These are phyloP conservation scores for Taphrina communis DNA, from an alignment of 1,139 yeast species.

Conservation along the genomic window DNA sequence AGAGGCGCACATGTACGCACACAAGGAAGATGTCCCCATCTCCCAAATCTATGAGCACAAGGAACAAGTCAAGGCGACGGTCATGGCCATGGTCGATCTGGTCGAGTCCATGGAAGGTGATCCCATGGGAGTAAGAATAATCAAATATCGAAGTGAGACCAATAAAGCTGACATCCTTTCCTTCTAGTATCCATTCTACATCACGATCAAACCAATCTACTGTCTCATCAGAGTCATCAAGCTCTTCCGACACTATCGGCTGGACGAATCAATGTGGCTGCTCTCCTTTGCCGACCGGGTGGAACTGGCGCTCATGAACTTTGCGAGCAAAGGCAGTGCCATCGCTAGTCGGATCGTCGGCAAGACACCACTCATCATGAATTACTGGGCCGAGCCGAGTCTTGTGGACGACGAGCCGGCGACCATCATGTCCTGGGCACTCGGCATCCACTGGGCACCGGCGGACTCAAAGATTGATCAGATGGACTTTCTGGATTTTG, in stretches of 20 bases:
- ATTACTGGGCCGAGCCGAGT: conserved; percentile 14
- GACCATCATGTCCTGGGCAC: conserved; percentile 16
- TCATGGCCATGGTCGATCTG: conserved; percentile 9
- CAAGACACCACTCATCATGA: conserved; percentile 15
- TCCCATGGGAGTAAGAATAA: conserved; percentile 10
- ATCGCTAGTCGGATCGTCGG: not conserved
- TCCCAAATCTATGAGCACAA: conserved; percentile 4
- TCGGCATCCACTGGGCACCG: conserved; percentile 10
- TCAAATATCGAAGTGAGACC: too few relatives aligned
- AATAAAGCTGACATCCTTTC: too few relatives aligned
- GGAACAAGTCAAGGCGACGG: not conserved
- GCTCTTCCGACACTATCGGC: conserved; percentile 4
- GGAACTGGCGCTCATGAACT: conserved; percentile 10
- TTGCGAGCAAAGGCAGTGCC: conserved; percentile 4
- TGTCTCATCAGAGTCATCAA: conserved; percentile 6
- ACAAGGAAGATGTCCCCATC: not conserved
- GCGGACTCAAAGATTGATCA: conserved; percentile 1
- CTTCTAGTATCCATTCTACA: conserved; percentile 6
- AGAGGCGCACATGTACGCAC: conserved; percentile 4
- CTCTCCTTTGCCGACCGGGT: conserved; percentile 10
- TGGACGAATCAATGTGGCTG: conserved; percentile 18
- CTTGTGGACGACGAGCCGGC: conserved; percentile 4
- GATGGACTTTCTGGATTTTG: conserved; percentile 4
- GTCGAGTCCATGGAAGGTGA: conserved; percentile 7
- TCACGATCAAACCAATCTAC: conserved; percentile 14